Conservation (phyloP, 2,329 filamentous ascomycete species). For the Monosporascus sp. region DNA sequence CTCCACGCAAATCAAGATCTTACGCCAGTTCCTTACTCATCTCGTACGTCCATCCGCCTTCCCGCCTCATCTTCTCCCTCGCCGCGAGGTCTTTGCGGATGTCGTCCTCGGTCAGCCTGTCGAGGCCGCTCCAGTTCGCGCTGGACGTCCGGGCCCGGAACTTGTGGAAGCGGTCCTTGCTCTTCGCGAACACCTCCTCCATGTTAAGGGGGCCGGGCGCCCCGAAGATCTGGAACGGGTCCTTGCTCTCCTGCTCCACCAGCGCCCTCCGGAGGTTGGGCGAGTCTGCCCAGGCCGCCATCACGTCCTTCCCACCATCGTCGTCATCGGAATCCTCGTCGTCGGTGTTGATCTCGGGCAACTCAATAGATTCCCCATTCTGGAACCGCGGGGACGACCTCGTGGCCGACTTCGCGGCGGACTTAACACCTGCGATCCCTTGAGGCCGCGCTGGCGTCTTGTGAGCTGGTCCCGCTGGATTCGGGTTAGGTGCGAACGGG, state of each 20-base stretch:
- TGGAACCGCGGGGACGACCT: conserved; percentile 79
- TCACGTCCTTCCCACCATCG: conserved; percentile 49
- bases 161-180: conserved; percentile 77
- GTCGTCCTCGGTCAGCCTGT: conserved; percentile 70
- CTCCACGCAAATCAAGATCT: conserved; percentile 1
- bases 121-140: conserved; percentile 85
- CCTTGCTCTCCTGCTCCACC: conserved; percentile 75
- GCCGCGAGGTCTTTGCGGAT: conserved; percentile 64
- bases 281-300: conserved; percentile 83
- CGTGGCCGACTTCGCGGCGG: conserved; percentile 53
- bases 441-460: conserved; percentile 64
- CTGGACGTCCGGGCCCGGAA: conserved; percentile 89
- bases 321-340: conserved; percentile 73
- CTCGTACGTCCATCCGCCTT: conserved; percentile 67
- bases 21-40: conserved; percentile 28
- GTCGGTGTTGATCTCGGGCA: conserved; percentile 94
- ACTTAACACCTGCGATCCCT: conserved; percentile 43
- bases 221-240: conserved; percentile 83
- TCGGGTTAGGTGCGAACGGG: conserved; percentile 72
- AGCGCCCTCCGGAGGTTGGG: conserved; percentile 74
- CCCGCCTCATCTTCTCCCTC: conserved; percentile 60
- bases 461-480: conserved; percentile 48
- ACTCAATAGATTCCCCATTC: conserved; percentile 82
- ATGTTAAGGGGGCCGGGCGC: conserved; percentile 83
- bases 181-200: conserved; percentile 93